phyloP scores from a whole-genome alignment of 805 yeast genomes.

The Ogataea methanolica region DNA sequence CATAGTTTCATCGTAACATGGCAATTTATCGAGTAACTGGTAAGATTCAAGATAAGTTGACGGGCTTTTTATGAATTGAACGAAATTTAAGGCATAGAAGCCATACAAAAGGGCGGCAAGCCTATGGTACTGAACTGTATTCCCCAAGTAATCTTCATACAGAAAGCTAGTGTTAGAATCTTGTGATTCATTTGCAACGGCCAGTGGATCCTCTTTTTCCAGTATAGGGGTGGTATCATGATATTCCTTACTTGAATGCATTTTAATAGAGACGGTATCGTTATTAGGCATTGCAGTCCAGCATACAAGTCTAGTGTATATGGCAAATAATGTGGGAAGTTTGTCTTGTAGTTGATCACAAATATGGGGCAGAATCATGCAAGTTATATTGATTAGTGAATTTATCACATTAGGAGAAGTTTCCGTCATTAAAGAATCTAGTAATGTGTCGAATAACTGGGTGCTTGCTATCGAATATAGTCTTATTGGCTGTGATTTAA shows the following conservation, averaged over 20 bases:
- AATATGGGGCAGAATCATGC: conserved; percentile 31
- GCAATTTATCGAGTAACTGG: conserved; percentile 8
- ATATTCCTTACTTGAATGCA: background rate
- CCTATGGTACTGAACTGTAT: background rate
- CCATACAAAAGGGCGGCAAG: conserved; percentile 47
- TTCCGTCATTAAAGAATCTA: conserved; percentile 38
- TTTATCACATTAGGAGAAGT: conserved; percentile 29
- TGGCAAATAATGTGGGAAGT: conserved; percentile 39
- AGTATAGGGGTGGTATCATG: background rate
- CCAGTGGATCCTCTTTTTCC: background rate
- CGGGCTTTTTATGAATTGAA: conserved; percentile 40
- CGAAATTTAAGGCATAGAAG: conserved; percentile 47
- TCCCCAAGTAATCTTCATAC: background rate
- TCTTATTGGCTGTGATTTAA: conserved; percentile 8
- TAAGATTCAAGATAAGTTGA: conserved; percentile 27
- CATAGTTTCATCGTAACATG: conserved; percentile 7
- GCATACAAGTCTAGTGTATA: conserved; percentile 40
- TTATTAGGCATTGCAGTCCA: conserved; percentile 22
- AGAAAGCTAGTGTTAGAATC: background rate
- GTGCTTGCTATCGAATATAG: conserved; percentile 31
- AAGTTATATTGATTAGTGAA: conserved; percentile 14
- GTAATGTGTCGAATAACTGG: conserved; percentile 32
- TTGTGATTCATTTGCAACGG: background rate
- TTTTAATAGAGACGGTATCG: background rate
- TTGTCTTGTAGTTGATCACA: conserved; percentile 29